These are phyloP conservation scores for Pachysandra terminalis DNA, from an alignment of 164 flowering plant species.

Conservation along the genomic window DNA sequence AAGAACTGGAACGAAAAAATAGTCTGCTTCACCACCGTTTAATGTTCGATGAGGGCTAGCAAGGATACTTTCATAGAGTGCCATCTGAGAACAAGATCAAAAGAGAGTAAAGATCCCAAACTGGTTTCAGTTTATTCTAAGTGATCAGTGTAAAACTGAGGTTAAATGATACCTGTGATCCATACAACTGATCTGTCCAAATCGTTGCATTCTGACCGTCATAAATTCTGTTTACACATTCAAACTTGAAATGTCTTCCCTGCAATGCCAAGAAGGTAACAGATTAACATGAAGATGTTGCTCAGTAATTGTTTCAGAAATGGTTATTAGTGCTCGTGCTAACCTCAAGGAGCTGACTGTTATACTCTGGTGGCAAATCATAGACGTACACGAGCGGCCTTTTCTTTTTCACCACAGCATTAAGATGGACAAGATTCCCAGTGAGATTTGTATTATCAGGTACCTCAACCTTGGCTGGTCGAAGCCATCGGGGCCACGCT, in stretches of 20 bases:
- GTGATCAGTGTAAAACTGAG: neutral
- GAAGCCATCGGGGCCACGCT: constrained; percentile 95
- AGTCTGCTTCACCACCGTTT: constrained; percentile 96
- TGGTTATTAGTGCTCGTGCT: constrained; percentile 17
- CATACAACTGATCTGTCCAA: constrained; percentile 93
- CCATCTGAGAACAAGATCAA: constrained; percentile 53
- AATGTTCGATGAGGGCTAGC: constrained; percentile 81
- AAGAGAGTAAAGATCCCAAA: constrained; percentile 4
- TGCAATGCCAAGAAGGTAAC: constrained; percentile 25
- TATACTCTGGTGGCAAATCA: constrained; percentile 90
- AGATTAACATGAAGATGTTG: constrained; percentile 3
- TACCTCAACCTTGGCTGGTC: constrained; percentile 67
- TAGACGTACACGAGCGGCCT: constrained; percentile 94
- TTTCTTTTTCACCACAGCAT: constrained; percentile 68
- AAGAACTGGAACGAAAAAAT: constrained; percentile 93
- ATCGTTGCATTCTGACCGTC: constrained; percentile 63
- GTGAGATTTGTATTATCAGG: constrained; percentile 35
- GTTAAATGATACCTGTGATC: constrained; percentile 67
- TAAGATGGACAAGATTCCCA: constrained; percentile 35
- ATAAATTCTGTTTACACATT: constrained; percentile 91
- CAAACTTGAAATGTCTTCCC: constrained; percentile 92
- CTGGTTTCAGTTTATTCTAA: neutral
- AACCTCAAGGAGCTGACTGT: constrained; percentile 93
- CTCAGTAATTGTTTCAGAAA: neutral
- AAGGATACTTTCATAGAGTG: constrained; percentile 80